Percentiles rank a stretch among this genome's conserved stretches.
phyloP scores from a whole-genome alignment of 2,329 filamentous ascomycete species.

The Parascedosporium putredinis region DNA sequence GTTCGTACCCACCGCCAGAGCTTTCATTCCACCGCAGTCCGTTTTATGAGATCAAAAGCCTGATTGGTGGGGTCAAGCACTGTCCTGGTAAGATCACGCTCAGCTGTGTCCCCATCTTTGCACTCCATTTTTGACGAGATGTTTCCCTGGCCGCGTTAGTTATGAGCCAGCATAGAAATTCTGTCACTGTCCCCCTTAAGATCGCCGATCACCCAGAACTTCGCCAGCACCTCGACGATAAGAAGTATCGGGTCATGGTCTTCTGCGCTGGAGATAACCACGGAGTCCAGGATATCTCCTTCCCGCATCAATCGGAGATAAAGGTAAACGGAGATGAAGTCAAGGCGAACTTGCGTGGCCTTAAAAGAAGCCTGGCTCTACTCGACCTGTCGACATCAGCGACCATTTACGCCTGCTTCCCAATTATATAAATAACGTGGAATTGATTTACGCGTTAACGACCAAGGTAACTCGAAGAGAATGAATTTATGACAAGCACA shows the following conservation, averaged over 20 bases:
- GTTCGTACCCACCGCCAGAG: constrained; percentile 3
- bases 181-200: constrained; percentile 32
- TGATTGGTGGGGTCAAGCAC: constrained; percentile 52
- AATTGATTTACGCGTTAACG: constrained; percentile 87
- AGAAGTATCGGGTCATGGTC: constrained; percentile 63
- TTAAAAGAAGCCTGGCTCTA: constrained; percentile 97
- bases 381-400: constrained; percentile 86
- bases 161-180: constrained; percentile 45
- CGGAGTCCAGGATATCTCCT: constrained; percentile 66
- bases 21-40: constrained; percentile 59
- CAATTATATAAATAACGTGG: constrained; percentile 64
- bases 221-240: constrained; percentile 46
- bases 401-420: constrained; percentile 59
- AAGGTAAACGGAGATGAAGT: constrained; percentile 82
- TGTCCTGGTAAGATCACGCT: constrained; percentile 57
- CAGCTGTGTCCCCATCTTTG: neutral
- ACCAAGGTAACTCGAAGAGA: constrained; percentile 49
- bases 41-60: constrained; percentile 64
- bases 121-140: constrained; percentile 17
- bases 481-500: neutral
- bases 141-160: no score
- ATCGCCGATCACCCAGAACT: constrained; percentile 42
- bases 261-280: constrained; percentile 64
- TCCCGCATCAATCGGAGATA: constrained; percentile 86
- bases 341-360: constrained; percentile 82